A percentile compares a stretch with the other conserved stretches of the same genome.
Evolutionary conservation across 2,329 filamentous ascomycete species (phyloP).

Genomic region (Pseudocercospora macadamiae): DNA sequence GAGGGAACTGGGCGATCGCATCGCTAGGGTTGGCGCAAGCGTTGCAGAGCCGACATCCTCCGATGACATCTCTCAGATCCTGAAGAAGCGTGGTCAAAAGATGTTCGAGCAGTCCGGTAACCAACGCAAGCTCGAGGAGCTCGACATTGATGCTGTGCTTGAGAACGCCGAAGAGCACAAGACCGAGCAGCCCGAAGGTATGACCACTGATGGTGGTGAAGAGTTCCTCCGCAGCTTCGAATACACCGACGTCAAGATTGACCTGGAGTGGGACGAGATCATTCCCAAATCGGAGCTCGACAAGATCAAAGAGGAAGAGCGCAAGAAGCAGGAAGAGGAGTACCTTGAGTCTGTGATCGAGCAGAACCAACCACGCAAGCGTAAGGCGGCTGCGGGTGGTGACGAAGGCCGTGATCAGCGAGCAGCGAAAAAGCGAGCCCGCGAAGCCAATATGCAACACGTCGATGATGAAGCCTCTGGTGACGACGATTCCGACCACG

Average conservation of each 20-base stretch:
- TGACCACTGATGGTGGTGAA: slow-evolving; percentile 93
- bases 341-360: slow-evolving; percentile 82
- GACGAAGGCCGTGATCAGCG: slow-evolving; percentile 68
- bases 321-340: slow-evolving; percentile 78
- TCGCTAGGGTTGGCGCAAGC: slow-evolving; percentile 61
- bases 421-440: slow-evolving; percentile 69
- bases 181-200: slow-evolving; percentile 91
- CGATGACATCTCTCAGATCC: slow-evolving; percentile 92
- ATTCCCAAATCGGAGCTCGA: slow-evolving; percentile 93
- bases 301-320: slow-evolving; percentile 70
- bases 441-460: slow-evolving; percentile 63
- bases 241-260: slow-evolving; percentile 95
- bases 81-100: slow-evolving; percentile 97
- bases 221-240: slow-evolving; percentile 90
- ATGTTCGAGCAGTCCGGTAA: slow-evolving; percentile 99
- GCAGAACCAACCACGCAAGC: slow-evolving; percentile 77
- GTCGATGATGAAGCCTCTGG: slow-evolving; percentile 60
- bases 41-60: slow-evolving; percentile 81
- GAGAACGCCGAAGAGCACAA: slow-evolving; percentile 97
- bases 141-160: slow-evolving; percentile 95
- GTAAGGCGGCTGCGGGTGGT: slow-evolving; percentile 59
- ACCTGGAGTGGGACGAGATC: slow-evolving; percentile 97
- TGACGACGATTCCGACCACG: slow-evolving; percentile 54
- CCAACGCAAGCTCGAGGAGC: slow-evolving; percentile 92
- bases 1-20: slow-evolving; percentile 80